phyloP scores from a whole-genome alignment of 2,329 filamentous ascomycete genomes.

The Penicillium sp. region DNA sequence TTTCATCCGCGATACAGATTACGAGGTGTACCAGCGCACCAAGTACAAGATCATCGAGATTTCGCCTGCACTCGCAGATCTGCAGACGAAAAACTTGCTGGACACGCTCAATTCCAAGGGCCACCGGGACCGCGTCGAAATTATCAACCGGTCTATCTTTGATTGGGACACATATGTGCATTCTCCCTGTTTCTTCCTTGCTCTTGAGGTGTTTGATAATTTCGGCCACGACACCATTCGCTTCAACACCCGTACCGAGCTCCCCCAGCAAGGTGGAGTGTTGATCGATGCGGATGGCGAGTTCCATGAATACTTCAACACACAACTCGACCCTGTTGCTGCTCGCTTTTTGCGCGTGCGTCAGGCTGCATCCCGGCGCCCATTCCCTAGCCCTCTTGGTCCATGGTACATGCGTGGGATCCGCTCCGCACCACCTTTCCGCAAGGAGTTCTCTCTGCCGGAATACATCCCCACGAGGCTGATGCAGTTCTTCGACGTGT shows the following conservation, averaged over 20 bases:
- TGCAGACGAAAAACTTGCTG: conserved; percentile 76
- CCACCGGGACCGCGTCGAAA: conserved; percentile 85
- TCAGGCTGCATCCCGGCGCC: conserved; percentile 67
- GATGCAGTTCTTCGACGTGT: conserved; percentile 95
- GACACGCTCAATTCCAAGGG: conserved; percentile 71
- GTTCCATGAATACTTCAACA: conserved; percentile 92
- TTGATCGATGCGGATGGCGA: conserved; percentile 84
- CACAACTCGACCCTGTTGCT: conserved; percentile 79
- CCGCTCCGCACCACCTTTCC: conserved; percentile 69
- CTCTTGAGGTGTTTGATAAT: conserved; percentile 98
- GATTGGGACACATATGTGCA: conserved; percentile 90
- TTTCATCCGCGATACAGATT: conserved; percentile 88
- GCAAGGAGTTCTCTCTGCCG: conserved; percentile 76
- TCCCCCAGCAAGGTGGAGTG: conserved; percentile 85
- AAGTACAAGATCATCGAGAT: conserved; percentile 97
- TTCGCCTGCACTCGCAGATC: conserved; percentile 75
- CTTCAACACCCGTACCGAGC: conserved; percentile 81
- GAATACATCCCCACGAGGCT: conserved; percentile 95
- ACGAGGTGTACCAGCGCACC: conserved; percentile 91
- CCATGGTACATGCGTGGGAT: conserved; percentile 65
- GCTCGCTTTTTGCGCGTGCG: conserved; percentile 84
- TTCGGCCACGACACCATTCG: conserved; percentile 94
- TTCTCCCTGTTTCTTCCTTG: conserved; percentile 94
- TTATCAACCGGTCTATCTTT: conserved; percentile 93
- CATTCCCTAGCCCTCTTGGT: conserved; percentile 51